These are phyloP conservation scores for Hamamelis virginiana DNA, from an alignment of 164 flowering plant genomes.

Conservation along the genomic window DNA sequence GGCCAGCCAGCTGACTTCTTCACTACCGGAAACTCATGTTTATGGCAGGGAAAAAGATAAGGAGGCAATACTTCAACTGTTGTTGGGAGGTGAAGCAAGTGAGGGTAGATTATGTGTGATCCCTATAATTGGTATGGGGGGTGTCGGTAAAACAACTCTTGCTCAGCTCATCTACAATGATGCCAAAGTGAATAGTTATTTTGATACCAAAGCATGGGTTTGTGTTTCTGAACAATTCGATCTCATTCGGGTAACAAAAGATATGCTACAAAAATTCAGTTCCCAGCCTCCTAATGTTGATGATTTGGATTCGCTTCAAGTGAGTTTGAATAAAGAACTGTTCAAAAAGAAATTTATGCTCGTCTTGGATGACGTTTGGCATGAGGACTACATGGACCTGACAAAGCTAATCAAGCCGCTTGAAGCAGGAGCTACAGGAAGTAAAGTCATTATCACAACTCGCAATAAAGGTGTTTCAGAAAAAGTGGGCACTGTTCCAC, in stretches of 20 bases:
- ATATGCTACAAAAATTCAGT: background rate
- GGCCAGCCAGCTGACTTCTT: too few relatives aligned
- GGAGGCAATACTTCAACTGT: background rate
- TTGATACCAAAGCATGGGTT: constrained; percentile 18
- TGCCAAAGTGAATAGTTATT: background rate
- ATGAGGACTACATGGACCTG: too few relatives aligned
- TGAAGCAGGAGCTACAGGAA: too few relatives aligned
- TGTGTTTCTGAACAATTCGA: constrained; percentile 20
- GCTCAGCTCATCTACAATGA: constrained; percentile 17
- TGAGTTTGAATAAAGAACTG: too few relatives aligned
- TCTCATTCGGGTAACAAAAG: background rate
- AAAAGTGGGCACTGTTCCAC: too few relatives aligned
- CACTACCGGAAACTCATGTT: background rate
- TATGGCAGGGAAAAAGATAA: constrained; percentile 26
- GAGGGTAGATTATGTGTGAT: constrained; percentile 4
- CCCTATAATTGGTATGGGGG: constrained; percentile 22
- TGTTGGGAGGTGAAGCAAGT: background rate
- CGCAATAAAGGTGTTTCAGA: too few relatives aligned
- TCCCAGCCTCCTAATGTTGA: too few relatives aligned
- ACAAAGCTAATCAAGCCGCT: too few relatives aligned
- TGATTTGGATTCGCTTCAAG: too few relatives aligned
- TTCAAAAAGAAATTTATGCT: too few relatives aligned
- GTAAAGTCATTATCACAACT: too few relatives aligned
- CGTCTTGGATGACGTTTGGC: too few relatives aligned
- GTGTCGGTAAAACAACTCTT: constrained; percentile 26